These are phyloP conservation scores for Tillandsia leiboldiana DNA, from an alignment of 176 grass and related monocot genomes.

Conservation along the genomic window DNA sequence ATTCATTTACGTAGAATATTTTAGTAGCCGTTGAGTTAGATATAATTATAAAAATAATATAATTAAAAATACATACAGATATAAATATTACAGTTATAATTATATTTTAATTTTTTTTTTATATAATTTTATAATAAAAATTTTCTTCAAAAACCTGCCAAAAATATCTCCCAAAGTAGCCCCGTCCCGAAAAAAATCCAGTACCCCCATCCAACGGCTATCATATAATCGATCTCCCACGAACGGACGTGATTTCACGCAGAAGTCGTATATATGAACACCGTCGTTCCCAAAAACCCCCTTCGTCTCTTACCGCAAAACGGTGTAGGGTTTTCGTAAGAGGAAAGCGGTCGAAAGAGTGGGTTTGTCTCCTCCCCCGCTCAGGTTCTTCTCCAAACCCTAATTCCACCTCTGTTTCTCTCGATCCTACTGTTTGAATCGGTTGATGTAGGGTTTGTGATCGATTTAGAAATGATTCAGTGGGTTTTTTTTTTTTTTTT, in stretches of 20 bases:
- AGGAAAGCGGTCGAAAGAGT: background rate
- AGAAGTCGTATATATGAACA: background rate
- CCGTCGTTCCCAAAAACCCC: background rate
- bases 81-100: too few relatives aligned
- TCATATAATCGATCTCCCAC: background rate
- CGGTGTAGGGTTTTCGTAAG: background rate
- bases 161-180: constrained; percentile 10
- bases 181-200: constrained; percentile 6
- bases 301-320: background rate
- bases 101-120: too few relatives aligned
- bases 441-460: background rate
- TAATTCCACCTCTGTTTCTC: background rate
- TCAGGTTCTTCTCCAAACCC: background rate
- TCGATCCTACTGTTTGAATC: background rate
- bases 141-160: background rate
- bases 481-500: too few relatives aligned
- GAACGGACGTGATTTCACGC: constrained; percentile 7
- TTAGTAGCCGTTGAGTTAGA: too few relatives aligned
- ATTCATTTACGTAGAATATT: background rate
- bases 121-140: too few relatives aligned
- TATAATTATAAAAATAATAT: too few relatives aligned
- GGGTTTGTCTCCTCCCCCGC: background rate
- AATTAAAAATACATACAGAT: too few relatives aligned
- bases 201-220: constrained; percentile 12
- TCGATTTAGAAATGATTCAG: background rate